Base-by-base conservation (phyloP, 352 stramenopile species). In the Globisporangium ultimum region DNA sequence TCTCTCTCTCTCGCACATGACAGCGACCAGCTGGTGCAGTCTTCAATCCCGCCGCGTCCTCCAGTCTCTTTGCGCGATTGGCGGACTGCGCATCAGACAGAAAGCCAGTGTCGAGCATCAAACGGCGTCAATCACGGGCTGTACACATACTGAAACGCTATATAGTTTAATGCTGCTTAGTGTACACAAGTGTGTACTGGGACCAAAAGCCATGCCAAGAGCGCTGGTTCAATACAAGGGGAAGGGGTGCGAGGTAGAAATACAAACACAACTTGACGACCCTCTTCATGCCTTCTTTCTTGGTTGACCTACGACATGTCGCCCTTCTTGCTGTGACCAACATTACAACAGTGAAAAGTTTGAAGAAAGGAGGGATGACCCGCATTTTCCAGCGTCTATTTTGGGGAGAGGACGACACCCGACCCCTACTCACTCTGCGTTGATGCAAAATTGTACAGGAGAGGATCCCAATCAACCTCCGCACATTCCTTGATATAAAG, bases 131-230 rank as follows among this genome's bases (percentile, higher is more conserved):
- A 32, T 32, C 24, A 32, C 24, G 28, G 4, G 3, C 28, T 10
- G 28, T 36, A 36, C 28, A 36, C 28, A 36, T 36, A 36, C 28
- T 8, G 8, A 36, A 36, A 36, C 28, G 28, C 28, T 10, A 36
- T 36, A 6, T 36, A 10, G 3, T 10, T 36, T 36, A 10, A 36
- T 9, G 3, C 2, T 9, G 28, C 28, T 11, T 58, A 58, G 21
- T 50, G 52, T 58, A 58, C 40, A 40, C 52, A 32, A 50, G 22
- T 58, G 52, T 58, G 52, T 58, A 42, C 22, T 2, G 38, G 20
- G 5, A 15, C 6, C 6, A 10, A 6, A 36, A 2, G 28, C 8
- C 7, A 10, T 36, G 28, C 28, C 28, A 36, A 36, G 28, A 36
- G 7, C 9, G 28, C 28, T 36, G 28, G 28, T 36, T 36, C 3